Evolutionary conservation across 371 early-diverging fungal genomes (phyloP), one percentile per base, ranked within the genome.

Genomic region (Saksenaea oblongispora): DNA sequence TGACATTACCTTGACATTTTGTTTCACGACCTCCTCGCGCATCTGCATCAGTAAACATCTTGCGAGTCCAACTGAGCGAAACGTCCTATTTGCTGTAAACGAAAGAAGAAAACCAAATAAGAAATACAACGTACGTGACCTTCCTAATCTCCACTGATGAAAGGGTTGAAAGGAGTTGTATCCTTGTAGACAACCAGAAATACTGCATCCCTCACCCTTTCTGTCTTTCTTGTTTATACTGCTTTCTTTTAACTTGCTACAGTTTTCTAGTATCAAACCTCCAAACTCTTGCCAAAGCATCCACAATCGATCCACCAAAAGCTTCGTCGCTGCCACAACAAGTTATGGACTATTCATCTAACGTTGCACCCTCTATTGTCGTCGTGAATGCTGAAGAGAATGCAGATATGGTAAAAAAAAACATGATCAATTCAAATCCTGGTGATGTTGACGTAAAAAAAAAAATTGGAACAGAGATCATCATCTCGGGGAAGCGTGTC

Each of bases 131-230:
- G 51, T 47, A 47, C 51, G 51, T 47, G 51, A 47, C 51, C 22
- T 47, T 47, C 9, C 24, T 22, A 47, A 22, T 47, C 22, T 22
- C 14, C 54, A 51, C 69, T 75, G 75, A 76, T 73, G 64, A 76
- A 76, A 68, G 73, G 76, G 67, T 76, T 73, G 76, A 76, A 73
- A 69, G 73, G 73, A 66, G 76, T 64, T 59, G 73, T 76, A 73
- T 47, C 56, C 51, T 71, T 66, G 58, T 54, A 56, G 22, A 47
- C 51, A 13, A 53, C 35, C 34, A 5, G 35, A n/a, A 9, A 24
- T 28, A 41, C 42, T 18, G 15, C 34, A 42, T 35, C 47, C 34
- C 35, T 58, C n/a, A n/a, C n/a, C n/a, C n/a, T 27, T 28, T 66
- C 36, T 58, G 62, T 34, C 31, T 27, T 24, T 66, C 36, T 58